Conservation (phyloP, 2,329 filamentous ascomycete species). For the Colletotrichum tropicicola region DNA sequence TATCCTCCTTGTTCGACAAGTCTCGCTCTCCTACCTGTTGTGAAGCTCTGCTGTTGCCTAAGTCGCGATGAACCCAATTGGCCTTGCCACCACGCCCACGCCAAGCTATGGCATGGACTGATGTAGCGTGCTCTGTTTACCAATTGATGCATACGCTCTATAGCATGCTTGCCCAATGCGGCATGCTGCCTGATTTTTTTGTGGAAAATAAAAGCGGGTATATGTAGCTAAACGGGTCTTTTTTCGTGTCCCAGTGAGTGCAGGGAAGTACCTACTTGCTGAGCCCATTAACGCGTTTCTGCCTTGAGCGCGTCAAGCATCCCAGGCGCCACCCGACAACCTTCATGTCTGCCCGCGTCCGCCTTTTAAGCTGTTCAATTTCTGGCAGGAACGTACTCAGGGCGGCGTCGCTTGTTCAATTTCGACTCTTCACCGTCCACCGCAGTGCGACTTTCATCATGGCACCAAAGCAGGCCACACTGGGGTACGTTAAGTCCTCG, state of each 20-base stretch:
- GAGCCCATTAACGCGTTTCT: slow-evolving; percentile 51
- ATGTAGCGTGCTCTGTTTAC: no score
- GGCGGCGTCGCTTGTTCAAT: neutral
- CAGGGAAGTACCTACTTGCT: slow-evolving; percentile 11
- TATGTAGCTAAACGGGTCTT: neutral
- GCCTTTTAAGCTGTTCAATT: slow-evolving; percentile 14
- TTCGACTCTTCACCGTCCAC: neutral
- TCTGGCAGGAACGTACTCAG: slow-evolving; percentile 2
- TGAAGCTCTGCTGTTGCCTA: neutral
- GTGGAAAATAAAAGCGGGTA: neutral
- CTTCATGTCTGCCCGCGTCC: slow-evolving; percentile 28
- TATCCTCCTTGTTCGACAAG: slow-evolving; percentile 25
- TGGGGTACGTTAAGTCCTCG: slow-evolving; percentile 84
- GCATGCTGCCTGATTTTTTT: neutral
- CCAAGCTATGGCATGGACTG: no score
- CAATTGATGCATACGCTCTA: neutral
- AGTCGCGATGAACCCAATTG: neutral
- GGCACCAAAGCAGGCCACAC: slow-evolving; percentile 78
- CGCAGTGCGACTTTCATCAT: slow-evolving; percentile 39
- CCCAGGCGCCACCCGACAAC: slow-evolving; percentile 1
- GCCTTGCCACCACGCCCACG: no score
- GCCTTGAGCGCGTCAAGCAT: slow-evolving; percentile 48
- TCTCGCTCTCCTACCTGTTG: neutral
- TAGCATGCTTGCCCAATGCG: neutral
- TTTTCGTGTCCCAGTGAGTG: slow-evolving; percentile 9